Percentiles rank a stretch among this genome's conserved stretches.
phyloP scores from a whole-genome alignment of 2,329 filamentous ascomycete species.

The Calonectria hawksworthii region DNA sequence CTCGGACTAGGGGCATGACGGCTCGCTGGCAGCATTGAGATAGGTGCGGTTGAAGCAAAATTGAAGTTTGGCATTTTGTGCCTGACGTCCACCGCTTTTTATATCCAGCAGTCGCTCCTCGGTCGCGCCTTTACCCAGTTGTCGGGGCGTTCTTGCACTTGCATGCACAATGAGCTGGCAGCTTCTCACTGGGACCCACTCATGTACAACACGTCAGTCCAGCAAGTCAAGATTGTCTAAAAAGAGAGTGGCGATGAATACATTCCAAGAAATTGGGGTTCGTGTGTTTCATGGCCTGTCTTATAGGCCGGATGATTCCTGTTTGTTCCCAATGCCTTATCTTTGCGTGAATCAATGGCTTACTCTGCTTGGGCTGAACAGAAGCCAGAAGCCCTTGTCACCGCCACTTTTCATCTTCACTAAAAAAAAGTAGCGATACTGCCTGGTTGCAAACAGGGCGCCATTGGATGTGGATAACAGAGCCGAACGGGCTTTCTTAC shows the following conservation, averaged over 20 bases:
- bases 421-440: background rate
- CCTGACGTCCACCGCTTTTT: conserved; percentile 37
- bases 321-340: background rate
- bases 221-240: conserved; percentile 8
- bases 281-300: background rate
- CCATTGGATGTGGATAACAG: background rate
- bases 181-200: conserved; percentile 44
- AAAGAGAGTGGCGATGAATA: conserved; percentile 8
- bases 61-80: conserved; percentile 5
- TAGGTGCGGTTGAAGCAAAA: background rate
- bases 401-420: conserved; percentile 19
- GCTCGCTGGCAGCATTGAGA: background rate
- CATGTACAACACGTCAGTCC: conserved; percentile 42
- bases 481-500: background rate
- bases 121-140: conserved; percentile 32
- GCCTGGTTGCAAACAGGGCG: background rate
- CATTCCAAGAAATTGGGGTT: conserved; percentile 4
- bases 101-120: conserved; percentile 34
- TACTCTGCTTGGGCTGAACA: background rate
- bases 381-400: conserved; percentile 10
- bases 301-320: background rate
- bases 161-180: conserved; percentile 49
- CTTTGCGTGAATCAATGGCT: background rate
- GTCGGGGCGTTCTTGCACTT: conserved; percentile 34
- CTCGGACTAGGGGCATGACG: background rate